These are phyloP conservation scores for Sequoiadendron giganteum DNA, from an alignment of 75 land plant genomes.

Conservation along the genomic window DNA sequence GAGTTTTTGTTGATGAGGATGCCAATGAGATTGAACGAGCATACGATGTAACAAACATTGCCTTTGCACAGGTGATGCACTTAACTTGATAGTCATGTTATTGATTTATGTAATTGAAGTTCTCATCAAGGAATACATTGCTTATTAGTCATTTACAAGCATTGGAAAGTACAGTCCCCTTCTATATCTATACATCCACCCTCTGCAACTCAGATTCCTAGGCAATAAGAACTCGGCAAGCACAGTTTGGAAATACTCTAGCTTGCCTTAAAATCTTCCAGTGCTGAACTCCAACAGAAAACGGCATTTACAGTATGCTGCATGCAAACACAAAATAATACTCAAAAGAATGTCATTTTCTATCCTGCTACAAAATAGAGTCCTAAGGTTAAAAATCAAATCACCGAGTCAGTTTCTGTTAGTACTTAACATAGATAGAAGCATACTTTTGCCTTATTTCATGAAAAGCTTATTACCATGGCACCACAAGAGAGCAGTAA, in stretches of 20 bases:
- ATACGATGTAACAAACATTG: constrained; percentile 47
- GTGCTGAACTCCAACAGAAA: neutral
- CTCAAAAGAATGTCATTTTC: neutral
- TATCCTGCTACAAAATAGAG: neutral
- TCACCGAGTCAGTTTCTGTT: neutral
- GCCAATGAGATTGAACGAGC: constrained; percentile 57
- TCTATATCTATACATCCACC: neutral
- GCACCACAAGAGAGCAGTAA: neutral
- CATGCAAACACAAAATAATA: neutral
- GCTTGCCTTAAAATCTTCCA: neutral
- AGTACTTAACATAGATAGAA: neutral
- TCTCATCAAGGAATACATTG: neutral
- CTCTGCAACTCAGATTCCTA: neutral
- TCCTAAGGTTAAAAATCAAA: neutral
- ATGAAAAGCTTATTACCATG: neutral
- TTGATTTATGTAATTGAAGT: neutral
- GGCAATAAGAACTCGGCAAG: neutral
- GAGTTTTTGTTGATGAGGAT: constrained; percentile 97
- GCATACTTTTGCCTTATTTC: neutral
- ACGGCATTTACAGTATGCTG: neutral
- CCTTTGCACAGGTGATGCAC: constrained; percentile 67
- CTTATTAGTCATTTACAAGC: neutral
- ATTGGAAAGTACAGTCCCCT: neutral
- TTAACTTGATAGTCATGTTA: neutral
- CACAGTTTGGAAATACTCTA: neutral